Percentiles rank a stretch among this genome's conserved stretches.
Conservation (phyloP, 306 rosid genomes). For the Vachellia pachyceras region DNA sequence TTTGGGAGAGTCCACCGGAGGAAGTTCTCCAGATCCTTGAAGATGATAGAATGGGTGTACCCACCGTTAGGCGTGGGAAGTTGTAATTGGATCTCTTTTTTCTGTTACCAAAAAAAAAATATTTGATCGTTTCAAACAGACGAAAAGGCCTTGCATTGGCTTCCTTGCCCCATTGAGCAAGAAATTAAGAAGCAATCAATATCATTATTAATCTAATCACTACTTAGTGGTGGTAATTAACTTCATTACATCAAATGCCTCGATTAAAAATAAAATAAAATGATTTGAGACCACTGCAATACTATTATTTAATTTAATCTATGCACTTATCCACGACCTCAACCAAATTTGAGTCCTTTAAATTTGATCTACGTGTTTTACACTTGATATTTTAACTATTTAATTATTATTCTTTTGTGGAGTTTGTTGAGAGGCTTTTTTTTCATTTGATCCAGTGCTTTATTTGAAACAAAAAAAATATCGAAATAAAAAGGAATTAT, state of each 20-base stretch:
- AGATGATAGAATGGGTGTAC: too few relatives aligned
- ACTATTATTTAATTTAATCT: too few relatives aligned
- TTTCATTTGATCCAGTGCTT: not conserved
- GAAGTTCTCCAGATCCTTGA: too few relatives aligned
- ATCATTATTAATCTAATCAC: too few relatives aligned
- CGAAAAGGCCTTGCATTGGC: not conserved
- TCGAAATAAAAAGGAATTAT: not conserved
- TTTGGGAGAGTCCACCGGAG: too few relatives aligned
- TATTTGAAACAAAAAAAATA: not conserved
- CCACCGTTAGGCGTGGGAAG: too few relatives aligned
- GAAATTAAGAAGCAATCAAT: not conserved
- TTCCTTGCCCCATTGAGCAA: not conserved
- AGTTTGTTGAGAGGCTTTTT: not conserved
- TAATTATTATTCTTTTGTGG: not conserved
- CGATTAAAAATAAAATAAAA: not conserved
- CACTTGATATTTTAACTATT: too few relatives aligned
- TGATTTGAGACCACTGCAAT: not conserved
- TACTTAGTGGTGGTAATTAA: too few relatives aligned
- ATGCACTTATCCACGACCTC: not conserved
- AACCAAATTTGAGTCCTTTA: not conserved
- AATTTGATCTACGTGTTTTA: not conserved
- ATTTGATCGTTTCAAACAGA: not conserved
- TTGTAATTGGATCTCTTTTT: too few relatives aligned
- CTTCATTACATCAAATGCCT: not conserved
- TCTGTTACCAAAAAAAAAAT: too few relatives aligned